Evolutionary conservation across 352 stramenopile species (phyloP).

Genomic region (Discostella stelligera): DNA sequence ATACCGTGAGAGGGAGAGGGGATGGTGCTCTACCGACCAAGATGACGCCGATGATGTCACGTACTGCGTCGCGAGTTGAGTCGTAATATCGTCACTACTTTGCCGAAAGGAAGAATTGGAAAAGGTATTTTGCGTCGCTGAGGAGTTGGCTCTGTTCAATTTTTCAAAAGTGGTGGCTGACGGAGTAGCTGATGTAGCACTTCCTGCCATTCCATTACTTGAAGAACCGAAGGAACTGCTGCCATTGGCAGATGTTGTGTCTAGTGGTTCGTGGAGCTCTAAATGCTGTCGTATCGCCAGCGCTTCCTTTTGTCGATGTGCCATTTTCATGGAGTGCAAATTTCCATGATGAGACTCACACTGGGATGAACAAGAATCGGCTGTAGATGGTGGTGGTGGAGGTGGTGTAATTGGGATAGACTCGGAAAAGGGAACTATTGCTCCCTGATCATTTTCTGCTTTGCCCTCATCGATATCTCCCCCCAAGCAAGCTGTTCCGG

Average conservation of each 20-base stretch:
- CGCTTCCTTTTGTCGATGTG: constrained; percentile 32
- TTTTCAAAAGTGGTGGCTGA: not conserved
- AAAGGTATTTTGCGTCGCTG: not conserved
- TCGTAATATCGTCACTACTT: not conserved
- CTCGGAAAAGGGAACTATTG: constrained; percentile 15
- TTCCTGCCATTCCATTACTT: not conserved
- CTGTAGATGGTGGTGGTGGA: not conserved
- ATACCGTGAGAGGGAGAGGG: constrained; percentile 73
- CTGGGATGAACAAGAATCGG: not conserved
- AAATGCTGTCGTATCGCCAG: constrained; percentile 47
- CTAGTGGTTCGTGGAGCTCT: constrained; percentile 33
- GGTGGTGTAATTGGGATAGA: not conserved
- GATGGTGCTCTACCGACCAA: constrained; percentile 69
- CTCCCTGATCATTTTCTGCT: constrained; percentile 12
- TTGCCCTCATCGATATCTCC: not conserved
- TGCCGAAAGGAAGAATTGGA: too few species aligned
- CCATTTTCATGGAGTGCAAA: constrained; percentile 4
- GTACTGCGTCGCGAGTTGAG: not conserved
- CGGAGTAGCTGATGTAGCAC: not conserved
- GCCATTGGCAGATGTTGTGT: not conserved
- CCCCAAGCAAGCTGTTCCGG: not conserved
- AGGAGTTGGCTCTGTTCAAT: not conserved
- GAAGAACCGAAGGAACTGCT: not conserved
- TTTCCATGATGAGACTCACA: not conserved
- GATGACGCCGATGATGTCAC: constrained; percentile 25